Base-by-base conservation (phyloP, 495 filamentous ascomycete genomes). In the Aspergillus funiculosus region DNA sequence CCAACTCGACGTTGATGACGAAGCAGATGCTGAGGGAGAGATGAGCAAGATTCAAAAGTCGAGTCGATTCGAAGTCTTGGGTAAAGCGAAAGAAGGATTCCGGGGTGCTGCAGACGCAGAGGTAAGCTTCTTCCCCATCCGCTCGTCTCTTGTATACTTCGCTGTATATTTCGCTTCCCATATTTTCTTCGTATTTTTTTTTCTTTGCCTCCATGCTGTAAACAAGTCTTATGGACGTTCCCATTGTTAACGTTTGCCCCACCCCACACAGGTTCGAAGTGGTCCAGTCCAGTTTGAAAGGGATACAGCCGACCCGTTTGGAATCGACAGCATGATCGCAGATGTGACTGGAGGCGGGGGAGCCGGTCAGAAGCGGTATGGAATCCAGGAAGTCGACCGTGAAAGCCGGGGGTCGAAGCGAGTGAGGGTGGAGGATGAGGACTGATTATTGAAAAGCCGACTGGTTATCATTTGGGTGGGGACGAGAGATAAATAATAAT, bases 221-320 rank as follows among this genome's bases (percentile, higher is more conserved):
- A n/a, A n/a, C n/a, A n/a, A n/a, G n/a, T n/a, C n/a, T n/a, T n/a
- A n/a, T n/a, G n/a, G n/a, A n/a, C 14, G n/a, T n/a, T 21, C 2
- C 20, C 9, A 29, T 17, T 13, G 18, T 8, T 31, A 42, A 41
- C 35, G 62, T 46, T n/a, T n/a, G n/a, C 5, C 45, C 5, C 6
- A 32, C 19, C 28, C n/a, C 18, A 35, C 31, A 26, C 46, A 87
- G 82, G 82, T 71, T 34, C 76, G 87, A 48, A 85, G 89, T 31
- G 92, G 92, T 15, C 92, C 94, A 2, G 92, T 99, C n/a, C 87
- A 94, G 60, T 99, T 99, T 60, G 92, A 97, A 69, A 94, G 92
- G 68, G 92, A 96, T 51, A 76, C 72, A 3, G 76, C 75, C 13
- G 90, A 96, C 69, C 87, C 89, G 5, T 97, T 97, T 54, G 85